Evolutionary conservation across 306 rosid species (phyloP), one percentile per base, ranked within the genome.

Genomic region (Sicyos baderoa): DNA sequence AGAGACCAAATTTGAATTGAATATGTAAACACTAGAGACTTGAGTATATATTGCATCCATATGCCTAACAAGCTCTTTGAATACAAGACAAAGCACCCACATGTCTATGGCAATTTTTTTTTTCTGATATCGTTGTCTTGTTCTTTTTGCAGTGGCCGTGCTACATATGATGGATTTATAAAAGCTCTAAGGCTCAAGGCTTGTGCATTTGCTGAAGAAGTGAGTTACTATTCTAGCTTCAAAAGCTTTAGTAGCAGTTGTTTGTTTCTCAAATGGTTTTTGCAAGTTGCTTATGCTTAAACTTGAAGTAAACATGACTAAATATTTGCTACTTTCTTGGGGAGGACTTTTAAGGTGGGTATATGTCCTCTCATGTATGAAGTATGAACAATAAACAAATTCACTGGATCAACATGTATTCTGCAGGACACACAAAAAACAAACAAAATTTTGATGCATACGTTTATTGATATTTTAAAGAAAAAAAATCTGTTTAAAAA

Each of bases 151-250:
- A 94, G 99, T 73, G 99, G 96, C 7, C 82, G 75, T 69, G 97
- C 84, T 68, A 82, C 81, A 44, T 94, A 86, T 76, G 72, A 77
- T 75, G 86, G 79, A 80, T 94, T 94, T 84, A 55, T 94, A 83
- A 86, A 76, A 72, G 88, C 72, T 80, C 75, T 88, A 70, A 77
- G 88, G 79, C 91, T 94, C 67, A 79, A 80, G 80, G 81, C 83
- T 56, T 85, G 97, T 77, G 60, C 81, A 22, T 63, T 85, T 56
- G 80, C 96, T 9, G 84, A 82, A 79, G 88, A 90, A 95, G 99
- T 93, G 65, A 78, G 94, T 79, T 14, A 55, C 68, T 14, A 54
- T 64, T 27, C 17, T 55, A 45, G 68, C 63, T 74, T 25, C 55
- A n/a, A 47, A 7, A 21, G 23, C 81, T 75, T 25, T 29, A 45